These are phyloP conservation scores for Tetrapisispora taiwanensis DNA, from an alignment of 805 yeast species.

Conservation along the genomic window DNA sequence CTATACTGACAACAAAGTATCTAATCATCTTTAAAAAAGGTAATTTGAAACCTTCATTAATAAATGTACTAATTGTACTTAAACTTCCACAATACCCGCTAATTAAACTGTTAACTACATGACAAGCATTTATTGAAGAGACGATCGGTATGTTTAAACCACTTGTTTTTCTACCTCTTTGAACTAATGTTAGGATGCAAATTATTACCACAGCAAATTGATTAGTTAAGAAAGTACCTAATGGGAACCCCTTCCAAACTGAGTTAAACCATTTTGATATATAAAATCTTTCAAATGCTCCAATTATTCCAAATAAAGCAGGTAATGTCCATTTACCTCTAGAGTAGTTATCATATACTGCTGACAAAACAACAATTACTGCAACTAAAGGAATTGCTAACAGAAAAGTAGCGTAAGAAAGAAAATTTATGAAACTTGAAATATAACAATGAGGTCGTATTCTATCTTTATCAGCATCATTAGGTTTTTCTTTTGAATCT, in stretches of 20 bases:
- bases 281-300: conserved; percentile 49
- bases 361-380: conserved; percentile 21
- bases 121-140: conserved; percentile 33
- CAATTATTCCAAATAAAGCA: conserved; percentile 61
- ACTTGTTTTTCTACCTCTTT: conserved; percentile 32
- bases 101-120: conserved; percentile 42
- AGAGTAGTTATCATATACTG: conserved; percentile 33
- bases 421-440: neutral
- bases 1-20: conserved; percentile 44
- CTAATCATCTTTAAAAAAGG: conserved; percentile 32
- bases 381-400: conserved; percentile 18
- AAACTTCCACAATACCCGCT: conserved; percentile 65
- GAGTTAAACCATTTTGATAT: conserved; percentile 43
- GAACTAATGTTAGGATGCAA: conserved; percentile 15
- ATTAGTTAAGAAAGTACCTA: conserved; percentile 45
- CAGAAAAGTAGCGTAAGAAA: conserved; percentile 2
- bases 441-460: conserved; percentile 1
- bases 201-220: conserved; percentile 28
- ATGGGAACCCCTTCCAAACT: conserved; percentile 37
- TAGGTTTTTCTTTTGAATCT: neutral
- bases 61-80: conserved; percentile 70
- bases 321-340: conserved; percentile 61
- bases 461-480: neutral
- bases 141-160: conserved; percentile 23
- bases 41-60: conserved; percentile 48